Conservation (phyloP, 2,329 filamentous ascomycete species). For the Ophiostoma sp. region DNA sequence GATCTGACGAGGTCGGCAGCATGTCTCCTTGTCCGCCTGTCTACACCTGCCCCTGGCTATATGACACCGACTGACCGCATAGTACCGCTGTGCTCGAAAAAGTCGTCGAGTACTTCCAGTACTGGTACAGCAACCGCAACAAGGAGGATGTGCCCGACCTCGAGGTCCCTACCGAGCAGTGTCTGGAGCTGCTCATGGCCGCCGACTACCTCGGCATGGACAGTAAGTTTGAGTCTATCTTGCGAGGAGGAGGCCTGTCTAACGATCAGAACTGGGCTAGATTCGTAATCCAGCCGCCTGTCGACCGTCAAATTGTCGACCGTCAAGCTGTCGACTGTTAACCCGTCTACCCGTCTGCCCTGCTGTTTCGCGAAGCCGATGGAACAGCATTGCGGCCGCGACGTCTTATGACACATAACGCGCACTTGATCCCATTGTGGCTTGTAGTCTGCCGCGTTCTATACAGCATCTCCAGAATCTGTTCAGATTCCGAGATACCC, state of each 20-base stretch:
- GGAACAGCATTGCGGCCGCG: background rate
- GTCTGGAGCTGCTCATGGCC: conserved; percentile 70
- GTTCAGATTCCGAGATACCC: too few species aligned
- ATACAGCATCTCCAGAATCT: background rate
- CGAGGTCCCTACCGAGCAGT: conserved; percentile 74
- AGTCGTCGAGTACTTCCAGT: conserved; percentile 77
- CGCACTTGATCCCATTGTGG: background rate
- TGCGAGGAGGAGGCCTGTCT: background rate
- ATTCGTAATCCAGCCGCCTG: background rate
- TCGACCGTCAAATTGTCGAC: too few species aligned
- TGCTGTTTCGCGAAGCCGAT: conserved; percentile 8
- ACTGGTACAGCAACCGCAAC: conserved; percentile 69
- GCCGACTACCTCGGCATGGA: conserved; percentile 72
- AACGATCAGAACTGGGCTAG: conserved; percentile 6
- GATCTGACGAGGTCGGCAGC: conserved; percentile 27
- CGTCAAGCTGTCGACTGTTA: too few species aligned
- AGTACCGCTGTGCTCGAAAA: conserved; percentile 73
- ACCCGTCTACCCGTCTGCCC: too few species aligned
- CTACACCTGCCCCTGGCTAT: background rate
- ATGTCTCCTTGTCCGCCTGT: background rate
- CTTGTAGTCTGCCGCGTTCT: background rate
- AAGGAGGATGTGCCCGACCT: conserved; percentile 70
- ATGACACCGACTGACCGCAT: conserved; percentile 22
- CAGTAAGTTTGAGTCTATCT: conserved; percentile 38
- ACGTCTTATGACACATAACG: background rate